Conservation (phyloP, 2,329 filamentous ascomycete genomes). For the Calonectria ilicicola region DNA sequence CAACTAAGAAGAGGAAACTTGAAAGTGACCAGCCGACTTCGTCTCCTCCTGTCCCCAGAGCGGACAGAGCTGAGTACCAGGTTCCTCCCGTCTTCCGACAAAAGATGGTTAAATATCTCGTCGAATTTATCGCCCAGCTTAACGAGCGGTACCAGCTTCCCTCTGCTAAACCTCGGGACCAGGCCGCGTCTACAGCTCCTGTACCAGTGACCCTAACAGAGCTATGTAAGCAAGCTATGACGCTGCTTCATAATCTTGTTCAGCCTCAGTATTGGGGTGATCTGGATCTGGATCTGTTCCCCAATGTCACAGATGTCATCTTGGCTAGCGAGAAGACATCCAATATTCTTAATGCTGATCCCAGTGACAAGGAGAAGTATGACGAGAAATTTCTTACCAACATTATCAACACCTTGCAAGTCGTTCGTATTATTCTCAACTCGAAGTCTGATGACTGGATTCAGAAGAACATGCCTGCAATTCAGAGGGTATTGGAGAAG, state of each 20-base stretch:
- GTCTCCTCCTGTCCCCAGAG: conserved; percentile 64
- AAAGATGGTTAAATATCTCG: conserved; percentile 92
- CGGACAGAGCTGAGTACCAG: conserved; percentile 73
- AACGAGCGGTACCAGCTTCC: conserved; percentile 86
- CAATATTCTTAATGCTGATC: conserved; percentile 68
- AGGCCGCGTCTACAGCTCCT: conserved; percentile 55
- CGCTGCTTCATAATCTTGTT: conserved; percentile 84
- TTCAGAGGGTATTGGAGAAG: conserved; percentile 93
- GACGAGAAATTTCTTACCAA: conserved; percentile 87
- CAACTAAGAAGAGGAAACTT: conserved; percentile 80
- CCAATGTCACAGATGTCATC: conserved; percentile 89
- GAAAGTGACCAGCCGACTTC: conserved; percentile 70
- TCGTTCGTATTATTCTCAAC: conserved; percentile 89
- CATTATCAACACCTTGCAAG: conserved; percentile 94
- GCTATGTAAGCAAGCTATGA: conserved; percentile 86
- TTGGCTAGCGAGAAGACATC: conserved; percentile 83
- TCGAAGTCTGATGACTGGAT: conserved; percentile 94
- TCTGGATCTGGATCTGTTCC: conserved; percentile 90
- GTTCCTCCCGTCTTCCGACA: conserved; percentile 76
- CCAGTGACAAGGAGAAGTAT: conserved; percentile 75
- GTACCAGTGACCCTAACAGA: conserved; percentile 73
- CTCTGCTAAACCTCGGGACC: conserved; percentile 74
- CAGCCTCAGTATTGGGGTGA: conserved; percentile 93
- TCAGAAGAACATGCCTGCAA: conserved; percentile 76
- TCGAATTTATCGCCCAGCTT: conserved; percentile 93